Conservation (phyloP, 352 stramenopile species). For the Phytopythium chamaehyphon region DNA sequence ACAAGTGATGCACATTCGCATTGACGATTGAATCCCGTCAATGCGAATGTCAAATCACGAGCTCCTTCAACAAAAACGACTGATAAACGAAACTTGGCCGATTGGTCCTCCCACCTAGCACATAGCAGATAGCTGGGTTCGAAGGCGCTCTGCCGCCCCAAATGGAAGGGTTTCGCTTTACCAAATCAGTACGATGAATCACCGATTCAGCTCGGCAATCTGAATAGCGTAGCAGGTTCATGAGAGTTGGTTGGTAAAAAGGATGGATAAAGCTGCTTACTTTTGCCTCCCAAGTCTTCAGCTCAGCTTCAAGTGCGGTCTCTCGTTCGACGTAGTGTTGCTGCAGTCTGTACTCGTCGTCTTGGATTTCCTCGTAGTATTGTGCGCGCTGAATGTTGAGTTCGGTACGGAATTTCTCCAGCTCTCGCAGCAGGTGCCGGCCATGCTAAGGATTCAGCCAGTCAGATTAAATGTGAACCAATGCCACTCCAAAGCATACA, state of each 20-base stretch:
- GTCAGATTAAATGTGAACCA: neutral
- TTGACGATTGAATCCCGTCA: neutral
- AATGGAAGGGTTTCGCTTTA: too few relatives aligned
- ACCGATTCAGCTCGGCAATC: neutral
- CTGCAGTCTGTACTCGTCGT: neutral
- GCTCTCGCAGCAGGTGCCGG: neutral
- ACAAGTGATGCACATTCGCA: neutral
- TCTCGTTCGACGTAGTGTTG: conserved; percentile 3
- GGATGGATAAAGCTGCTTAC: neutral
- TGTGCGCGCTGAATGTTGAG: neutral
- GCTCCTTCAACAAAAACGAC: neutral
- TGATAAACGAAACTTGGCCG: neutral
- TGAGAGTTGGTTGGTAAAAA: neutral
- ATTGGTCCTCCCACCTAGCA: too few relatives aligned
- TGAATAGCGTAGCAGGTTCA: neutral
- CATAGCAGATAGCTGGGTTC: too few relatives aligned
- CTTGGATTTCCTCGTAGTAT: neutral
- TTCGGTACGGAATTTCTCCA: conserved; percentile 1
- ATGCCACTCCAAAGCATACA: neutral
- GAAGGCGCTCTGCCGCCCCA: too few relatives aligned
- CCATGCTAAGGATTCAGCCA: neutral
- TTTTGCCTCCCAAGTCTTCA: conserved; percentile 7
- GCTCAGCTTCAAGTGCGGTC: neutral
- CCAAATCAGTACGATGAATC: too few relatives aligned
- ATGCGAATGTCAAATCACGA: neutral